A percentile compares a stretch with the other conserved stretches of the same genome.
Conservation (phyloP, 495 filamentous ascomycete genomes). For the Clohesyomyces aquaticus region DNA sequence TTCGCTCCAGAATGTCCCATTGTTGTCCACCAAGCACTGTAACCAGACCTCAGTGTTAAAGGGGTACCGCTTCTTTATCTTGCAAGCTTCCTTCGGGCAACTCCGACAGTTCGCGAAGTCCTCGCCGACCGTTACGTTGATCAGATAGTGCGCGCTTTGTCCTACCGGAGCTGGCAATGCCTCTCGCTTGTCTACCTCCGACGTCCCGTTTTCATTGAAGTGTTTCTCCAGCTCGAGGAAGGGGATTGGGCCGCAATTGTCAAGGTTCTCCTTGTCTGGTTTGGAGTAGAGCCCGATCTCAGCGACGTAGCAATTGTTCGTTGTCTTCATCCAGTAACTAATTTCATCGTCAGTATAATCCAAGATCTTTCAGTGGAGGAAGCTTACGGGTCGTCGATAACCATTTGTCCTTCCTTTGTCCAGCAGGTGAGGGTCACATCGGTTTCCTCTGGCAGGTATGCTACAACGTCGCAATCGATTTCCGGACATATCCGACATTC, state of each 20-base stretch:
- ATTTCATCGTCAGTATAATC: background rate
- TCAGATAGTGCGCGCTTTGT: constrained; percentile 23
- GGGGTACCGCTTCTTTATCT: constrained; percentile 4
- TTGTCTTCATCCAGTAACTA: constrained; percentile 38
- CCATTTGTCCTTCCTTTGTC: constrained; percentile 22
- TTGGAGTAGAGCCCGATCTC: constrained; percentile 23
- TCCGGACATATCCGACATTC: constrained; percentile 32
- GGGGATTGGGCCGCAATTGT: constrained; percentile 38
- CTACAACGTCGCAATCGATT: constrained; percentile 21
- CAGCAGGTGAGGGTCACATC: constrained; percentile 39
- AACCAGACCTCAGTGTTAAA: constrained; percentile 34
- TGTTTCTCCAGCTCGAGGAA: constrained; percentile 26
- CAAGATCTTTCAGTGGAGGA: background rate
- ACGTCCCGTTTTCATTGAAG: constrained; percentile 31
- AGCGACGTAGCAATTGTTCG: constrained; percentile 39
- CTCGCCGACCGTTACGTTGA: constrained; percentile 39
- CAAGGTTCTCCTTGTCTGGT: constrained; percentile 27
- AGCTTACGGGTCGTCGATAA: constrained; percentile 36
- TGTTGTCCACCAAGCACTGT: constrained; percentile 29
- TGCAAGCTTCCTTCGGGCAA: constrained; percentile 15
- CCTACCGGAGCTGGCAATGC: constrained; percentile 5
- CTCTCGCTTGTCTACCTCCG: constrained; percentile 23
- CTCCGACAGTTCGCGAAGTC: constrained; percentile 25
- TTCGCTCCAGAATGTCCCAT: constrained; percentile 37
- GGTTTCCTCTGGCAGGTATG: constrained; percentile 30